These are phyloP conservation scores for Hypomontagnella submonticulosa DNA, from an alignment of 495 filamentous ascomycete species.

Conservation along the genomic window DNA sequence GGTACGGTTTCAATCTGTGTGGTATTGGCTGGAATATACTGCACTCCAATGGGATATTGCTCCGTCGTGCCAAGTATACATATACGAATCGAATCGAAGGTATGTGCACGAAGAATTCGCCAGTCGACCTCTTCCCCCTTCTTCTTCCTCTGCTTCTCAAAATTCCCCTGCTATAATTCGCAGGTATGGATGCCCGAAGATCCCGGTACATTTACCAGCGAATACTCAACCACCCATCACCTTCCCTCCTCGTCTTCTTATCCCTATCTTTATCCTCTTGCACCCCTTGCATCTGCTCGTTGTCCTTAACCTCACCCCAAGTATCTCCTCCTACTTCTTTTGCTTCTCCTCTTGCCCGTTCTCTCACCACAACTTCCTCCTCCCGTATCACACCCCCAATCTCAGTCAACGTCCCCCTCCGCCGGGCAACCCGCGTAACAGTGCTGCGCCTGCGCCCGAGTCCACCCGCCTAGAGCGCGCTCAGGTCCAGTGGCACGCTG, in stretches of 20 bases:
- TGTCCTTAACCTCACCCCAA: neutral
- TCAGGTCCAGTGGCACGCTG: slow-evolving; percentile 91
- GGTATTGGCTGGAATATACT: no score
- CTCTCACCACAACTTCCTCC: no score
- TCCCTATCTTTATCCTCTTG: neutral
- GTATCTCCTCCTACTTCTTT: neutral
- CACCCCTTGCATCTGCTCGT: neutral
- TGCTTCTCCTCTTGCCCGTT: neutral
- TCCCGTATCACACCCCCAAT: no score
- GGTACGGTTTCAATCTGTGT: no score
- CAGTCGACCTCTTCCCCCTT: no score
- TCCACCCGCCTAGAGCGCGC: slow-evolving; percentile 49
- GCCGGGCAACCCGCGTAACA: neutral
- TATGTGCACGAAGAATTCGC: no score
- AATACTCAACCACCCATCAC: slow-evolving; percentile 33
- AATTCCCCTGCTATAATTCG: no score
- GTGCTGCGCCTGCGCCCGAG: neutral
- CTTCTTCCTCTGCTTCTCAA: no score
- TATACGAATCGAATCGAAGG: no score
- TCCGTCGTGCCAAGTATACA: no score
- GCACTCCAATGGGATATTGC: no score
- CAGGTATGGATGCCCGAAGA: neutral
- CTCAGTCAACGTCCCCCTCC: neutral
- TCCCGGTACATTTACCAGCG: slow-evolving; percentile 8
- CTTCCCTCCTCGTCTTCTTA: slow-evolving; percentile 1